Base-by-base conservation (phyloP, 352 stramenopile species). In the Phytopythium cucurbitacearum region DNA sequence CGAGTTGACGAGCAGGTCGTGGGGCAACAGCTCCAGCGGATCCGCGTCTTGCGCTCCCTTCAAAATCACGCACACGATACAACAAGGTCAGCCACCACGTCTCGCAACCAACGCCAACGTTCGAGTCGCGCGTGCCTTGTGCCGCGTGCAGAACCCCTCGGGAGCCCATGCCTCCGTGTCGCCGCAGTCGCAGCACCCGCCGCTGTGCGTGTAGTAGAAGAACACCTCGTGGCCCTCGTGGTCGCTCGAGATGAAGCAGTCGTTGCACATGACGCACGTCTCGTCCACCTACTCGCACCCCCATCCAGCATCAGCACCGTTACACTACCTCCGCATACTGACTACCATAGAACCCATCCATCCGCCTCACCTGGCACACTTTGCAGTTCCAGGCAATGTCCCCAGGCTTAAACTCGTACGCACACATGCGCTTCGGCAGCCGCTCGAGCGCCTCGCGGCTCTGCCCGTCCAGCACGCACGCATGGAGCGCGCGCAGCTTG, bases 321-420 rank as follows among this genome's bases (percentile, higher is more conserved):
- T 28, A 28, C 21, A 28, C 21, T 28, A 28, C 21, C 21, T 28
- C 21, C 21, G 2, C 21, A 28, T 28, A 28, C 21, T 28, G 21
- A 28, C 21, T 28, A 1, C 21, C 21, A 28, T 28, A 28, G 1
- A 28, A 28, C 2, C 21, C 21, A 28, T 28, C 7, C 45, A 5
- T 7, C 10, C 12, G 6, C 35, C 35, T 32, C 48, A 85, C 71
- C 67, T 92, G 81, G 57, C 85, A 93, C 53, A 91, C 90, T 59
- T 91, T 90, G 73, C 93, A 98, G 58, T 98, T 97, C 93, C 96
- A 99, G 16, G 97, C 96, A 62, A 99, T 99, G 62, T 99, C 96
- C 44, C 97, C 97, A 1, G 81, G 79, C 59, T 91, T 95, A 71
- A 99, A 99, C 55, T 94, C 86, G 64, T 96, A 96, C 41, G 88